Conservation (phyloP, 2,329 filamentous ascomycete species). For the Phyllosticta paracitricarpa region DNA sequence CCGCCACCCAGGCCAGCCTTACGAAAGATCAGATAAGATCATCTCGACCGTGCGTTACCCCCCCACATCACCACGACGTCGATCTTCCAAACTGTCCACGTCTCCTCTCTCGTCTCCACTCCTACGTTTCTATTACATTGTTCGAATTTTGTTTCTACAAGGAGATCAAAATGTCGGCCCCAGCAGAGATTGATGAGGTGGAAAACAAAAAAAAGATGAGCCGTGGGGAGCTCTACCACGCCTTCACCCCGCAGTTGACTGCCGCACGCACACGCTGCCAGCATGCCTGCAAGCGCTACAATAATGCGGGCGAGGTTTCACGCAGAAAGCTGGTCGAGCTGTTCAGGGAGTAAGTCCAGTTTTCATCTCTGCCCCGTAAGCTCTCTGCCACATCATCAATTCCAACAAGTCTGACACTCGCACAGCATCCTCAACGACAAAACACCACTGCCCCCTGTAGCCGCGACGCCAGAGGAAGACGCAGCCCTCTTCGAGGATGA, state of each 20-base stretch:
- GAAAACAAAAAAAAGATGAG: constrained; percentile 43
- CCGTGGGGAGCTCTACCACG: constrained; percentile 61
- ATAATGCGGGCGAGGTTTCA: constrained; percentile 48
- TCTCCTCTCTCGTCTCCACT: background rate
- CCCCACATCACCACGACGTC: background rate
- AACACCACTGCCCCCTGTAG: constrained; percentile 51
- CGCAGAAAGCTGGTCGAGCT: constrained; percentile 56
- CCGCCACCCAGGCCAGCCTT: background rate
- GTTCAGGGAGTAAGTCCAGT: constrained; percentile 57
- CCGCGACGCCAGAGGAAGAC: constrained; percentile 51
- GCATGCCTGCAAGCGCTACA: constrained; percentile 53
- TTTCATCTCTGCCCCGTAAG: background rate
- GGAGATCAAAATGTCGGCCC: background rate
- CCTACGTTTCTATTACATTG: background rate
- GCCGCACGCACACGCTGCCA: constrained; percentile 54
- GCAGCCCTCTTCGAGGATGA: constrained; percentile 53
- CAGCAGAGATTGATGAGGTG: constrained; percentile 2
- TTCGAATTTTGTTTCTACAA: background rate
- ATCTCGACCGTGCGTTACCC: background rate
- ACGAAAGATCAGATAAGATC: background rate
- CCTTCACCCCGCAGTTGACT: constrained; percentile 60
- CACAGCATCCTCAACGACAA: constrained; percentile 53
- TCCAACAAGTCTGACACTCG: background rate
- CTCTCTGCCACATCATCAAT: background rate
- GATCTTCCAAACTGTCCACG: background rate